A percentile compares a stretch with the other conserved stretches of the same genome.
phyloP scores from a whole-genome alignment of 2,329 filamentous ascomycete species.

The Sclerotinia borealis region DNA sequence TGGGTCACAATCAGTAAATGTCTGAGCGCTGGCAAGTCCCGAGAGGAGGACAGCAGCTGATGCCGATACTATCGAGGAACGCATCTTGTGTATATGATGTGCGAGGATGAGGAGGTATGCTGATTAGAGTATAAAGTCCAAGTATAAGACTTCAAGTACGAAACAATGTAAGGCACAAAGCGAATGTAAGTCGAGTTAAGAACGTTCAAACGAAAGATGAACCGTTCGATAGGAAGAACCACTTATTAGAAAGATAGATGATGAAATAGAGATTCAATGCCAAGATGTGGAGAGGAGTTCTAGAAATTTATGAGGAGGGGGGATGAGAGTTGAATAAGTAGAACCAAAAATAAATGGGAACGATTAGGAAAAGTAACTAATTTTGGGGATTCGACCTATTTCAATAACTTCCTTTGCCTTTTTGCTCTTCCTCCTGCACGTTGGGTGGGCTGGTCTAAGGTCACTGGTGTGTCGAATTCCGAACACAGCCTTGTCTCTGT shows the following conservation, averaged over 20 bases:
- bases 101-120: not conserved
- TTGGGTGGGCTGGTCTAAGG: not conserved
- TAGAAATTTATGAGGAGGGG: not conserved
- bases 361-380: not conserved
- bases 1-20: slow-evolving; percentile 14
- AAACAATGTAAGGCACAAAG: not conserved
- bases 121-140: not conserved
- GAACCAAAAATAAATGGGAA: not conserved
- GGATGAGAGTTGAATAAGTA: slow-evolving; percentile 1
- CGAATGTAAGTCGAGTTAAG: not conserved
- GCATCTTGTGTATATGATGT: slow-evolving; percentile 20
- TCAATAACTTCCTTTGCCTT: not conserved
- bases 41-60: slow-evolving; percentile 13
- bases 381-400: not conserved
- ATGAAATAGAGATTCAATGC: slow-evolving; percentile 5
- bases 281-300: slow-evolving; percentile 2
- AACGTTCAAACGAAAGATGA: slow-evolving; percentile 2
- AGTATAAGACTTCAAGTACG: slow-evolving; percentile 6
- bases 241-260: not conserved
- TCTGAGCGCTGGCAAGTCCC: slow-evolving; percentile 13
- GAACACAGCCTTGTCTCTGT: slow-evolving; percentile 10
- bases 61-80: slow-evolving; percentile 18
- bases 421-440: not conserved
- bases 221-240: not conserved
- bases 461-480: slow-evolving; percentile 3